Base-by-base conservation (phyloP, 495 filamentous ascomycete species). In the Lasiosphaeriaceae sp. region DNA sequence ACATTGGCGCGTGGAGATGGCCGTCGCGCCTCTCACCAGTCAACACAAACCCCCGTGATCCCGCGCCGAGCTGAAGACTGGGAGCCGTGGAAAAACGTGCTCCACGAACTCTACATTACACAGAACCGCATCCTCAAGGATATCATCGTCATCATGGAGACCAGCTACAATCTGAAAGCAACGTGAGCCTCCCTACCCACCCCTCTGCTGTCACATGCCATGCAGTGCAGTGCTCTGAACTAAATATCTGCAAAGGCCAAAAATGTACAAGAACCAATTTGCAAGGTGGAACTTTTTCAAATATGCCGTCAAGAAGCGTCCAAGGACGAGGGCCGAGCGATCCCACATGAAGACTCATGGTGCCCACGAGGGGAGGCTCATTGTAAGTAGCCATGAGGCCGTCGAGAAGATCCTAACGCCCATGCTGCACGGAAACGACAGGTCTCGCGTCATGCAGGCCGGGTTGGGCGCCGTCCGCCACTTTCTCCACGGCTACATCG, bases 201-300 rank as follows among this genome's bases (percentile, higher is more conserved):
- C 14, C 39, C 39, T 12, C 37, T 19, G n/a, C 3, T 26, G 24
- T 20, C 43, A 1, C 23, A 43, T 17, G 21, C 26, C 14, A 19
- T 35, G 19, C 7, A 0, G n/a, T 47, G 14, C 41, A 31, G 47
- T 52, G 9, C 37, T 17, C 49, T 57, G 48, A 56, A 23, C 44
- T 24, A 11, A n/a, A 17, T 6, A n/a, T 31, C 20, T 24, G 8
- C 1, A 44, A 56, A 70, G 65, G 14, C 63, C 66, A 7, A 71
- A 69, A 47, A 71, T 71, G 68, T 71, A 69, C 55, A 71, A 71
- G 31, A 67, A 65, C 49, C 68, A 71, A 31, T 63, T 71, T 24
- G 60, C 62, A 0, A 45, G 68, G 8, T 71, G 68, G 68, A 50
- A 52, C 24, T 67, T 69, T 54, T 67, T 67, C 60, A 71, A 71